A percentile compares a stretch with the other conserved stretches of the same genome.
These are phyloP conservation scores for Pseudozyma tsukubaensis DNA, from an alignment of 1,284 basidiomycete species.

Conservation along the genomic window DNA sequence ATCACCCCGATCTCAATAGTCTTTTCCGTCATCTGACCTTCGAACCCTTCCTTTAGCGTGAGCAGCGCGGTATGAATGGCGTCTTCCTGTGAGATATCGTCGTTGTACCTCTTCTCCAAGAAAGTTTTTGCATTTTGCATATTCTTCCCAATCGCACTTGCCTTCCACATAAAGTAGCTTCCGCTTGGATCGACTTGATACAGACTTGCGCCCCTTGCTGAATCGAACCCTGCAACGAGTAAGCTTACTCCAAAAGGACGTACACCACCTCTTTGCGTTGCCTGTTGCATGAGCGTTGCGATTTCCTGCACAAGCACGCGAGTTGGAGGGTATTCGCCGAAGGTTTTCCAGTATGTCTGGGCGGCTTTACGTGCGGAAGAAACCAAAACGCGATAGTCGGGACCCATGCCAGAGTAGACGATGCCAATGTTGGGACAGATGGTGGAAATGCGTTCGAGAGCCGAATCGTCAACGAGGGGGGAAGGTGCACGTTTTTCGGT, in stretches of 20 bases:
- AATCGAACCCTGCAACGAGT: slow-evolving; percentile 95
- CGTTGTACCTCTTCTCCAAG: slow-evolving; percentile 96
- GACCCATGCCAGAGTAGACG: slow-evolving; percentile 97
- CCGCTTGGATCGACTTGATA: slow-evolving; percentile 99
- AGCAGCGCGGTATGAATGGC: slow-evolving; percentile 99
- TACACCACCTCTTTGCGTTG: slow-evolving; percentile 98
- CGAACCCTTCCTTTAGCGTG: slow-evolving; percentile 98
- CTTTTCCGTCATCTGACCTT: slow-evolving; percentile 99
- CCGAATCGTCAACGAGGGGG: slow-evolving; percentile 94
- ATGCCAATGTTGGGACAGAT: slow-evolving; percentile 99
- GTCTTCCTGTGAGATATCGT: slow-evolving; percentile 98
- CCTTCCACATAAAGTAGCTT: slow-evolving; percentile 96
- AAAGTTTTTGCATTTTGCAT: slow-evolving; percentile 99
- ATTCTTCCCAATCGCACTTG: slow-evolving; percentile 98
- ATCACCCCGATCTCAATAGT: slow-evolving; percentile 99
- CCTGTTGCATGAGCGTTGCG: slow-evolving; percentile 97
- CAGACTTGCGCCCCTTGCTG: slow-evolving; percentile 86
- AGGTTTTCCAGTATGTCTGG: slow-evolving; percentile 98
- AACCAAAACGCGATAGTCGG: slow-evolving; percentile 94
- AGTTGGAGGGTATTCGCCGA: slow-evolving; percentile 98
- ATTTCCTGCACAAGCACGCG: slow-evolving; percentile 96
- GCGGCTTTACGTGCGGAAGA: slow-evolving; percentile 95
- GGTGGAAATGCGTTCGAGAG: slow-evolving; percentile 92
- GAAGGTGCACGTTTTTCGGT: slow-evolving; percentile 99
- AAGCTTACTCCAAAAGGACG: slow-evolving; percentile 97